A percentile compares a stretch with the other conserved stretches of the same genome.
These are phyloP conservation scores for Leccinellum luteum DNA, from an alignment of 768 basidiomycete genomes.

Conservation along the genomic window DNA sequence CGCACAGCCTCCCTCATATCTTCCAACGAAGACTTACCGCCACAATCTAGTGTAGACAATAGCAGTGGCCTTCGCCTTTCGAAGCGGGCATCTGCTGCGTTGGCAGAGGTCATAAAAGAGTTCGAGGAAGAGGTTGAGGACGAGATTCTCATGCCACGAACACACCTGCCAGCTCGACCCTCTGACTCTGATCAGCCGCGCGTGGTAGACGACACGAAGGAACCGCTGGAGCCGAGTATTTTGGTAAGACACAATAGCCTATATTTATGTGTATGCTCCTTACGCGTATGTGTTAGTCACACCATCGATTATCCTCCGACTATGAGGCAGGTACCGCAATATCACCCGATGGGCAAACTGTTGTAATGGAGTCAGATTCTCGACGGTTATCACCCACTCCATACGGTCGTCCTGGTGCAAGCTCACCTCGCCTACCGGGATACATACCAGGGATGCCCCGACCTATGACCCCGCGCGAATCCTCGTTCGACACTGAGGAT, in stretches of 20 bases:
- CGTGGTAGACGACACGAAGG: constrained; percentile 17
- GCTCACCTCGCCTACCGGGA: constrained; percentile 66
- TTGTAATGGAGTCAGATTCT: constrained; percentile 43
- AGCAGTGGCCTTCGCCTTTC: constrained; percentile 31
- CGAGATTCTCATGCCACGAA: constrained; percentile 73
- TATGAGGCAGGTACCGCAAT: constrained; percentile 70
- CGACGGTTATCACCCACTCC: constrained; percentile 62
- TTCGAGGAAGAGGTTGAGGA: constrained; percentile 74
- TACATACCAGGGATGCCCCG: constrained; percentile 90
- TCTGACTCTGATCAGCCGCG: constrained; percentile 27
- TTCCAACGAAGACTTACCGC: constrained; percentile 30
- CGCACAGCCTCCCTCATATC: constrained; percentile 43
- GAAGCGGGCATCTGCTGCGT: constrained; percentile 64
- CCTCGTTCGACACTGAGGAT: constrained; percentile 63
- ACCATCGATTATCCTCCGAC: constrained; percentile 39
- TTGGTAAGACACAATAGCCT: constrained; percentile 24
- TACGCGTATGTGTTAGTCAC: constrained; percentile 18
- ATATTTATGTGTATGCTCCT: constrained; percentile 16
- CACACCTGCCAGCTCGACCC: constrained; percentile 44
- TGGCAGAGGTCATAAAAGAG: constrained; percentile 75
- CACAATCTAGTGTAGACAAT: constrained; percentile 17
- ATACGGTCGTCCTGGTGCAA: constrained; percentile 45
- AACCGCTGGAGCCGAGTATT: constrained; percentile 14
- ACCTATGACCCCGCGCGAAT: constrained; percentile 85
- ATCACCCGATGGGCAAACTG: constrained; percentile 56